Percentiles rank a stretch among this genome's conserved stretches.
phyloP scores from a whole-genome alignment of 257 asterid species.

The Henckelia pumila region DNA sequence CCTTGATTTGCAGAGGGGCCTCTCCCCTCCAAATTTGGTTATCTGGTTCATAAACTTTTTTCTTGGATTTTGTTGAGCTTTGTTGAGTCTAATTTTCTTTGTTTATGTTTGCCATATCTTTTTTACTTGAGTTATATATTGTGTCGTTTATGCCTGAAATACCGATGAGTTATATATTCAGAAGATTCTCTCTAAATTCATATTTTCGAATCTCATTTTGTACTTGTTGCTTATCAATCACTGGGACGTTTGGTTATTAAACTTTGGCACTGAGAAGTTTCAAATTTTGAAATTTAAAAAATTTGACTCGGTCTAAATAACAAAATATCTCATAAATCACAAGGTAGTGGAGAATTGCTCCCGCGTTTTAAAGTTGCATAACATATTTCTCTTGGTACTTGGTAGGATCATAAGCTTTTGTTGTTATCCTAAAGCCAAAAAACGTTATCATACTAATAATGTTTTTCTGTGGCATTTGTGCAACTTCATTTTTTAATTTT shows the following conservation, averaged over 20 bases:
- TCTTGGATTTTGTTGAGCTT: slow-evolving; percentile 35
- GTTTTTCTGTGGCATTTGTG: not conserved
- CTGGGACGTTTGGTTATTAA: too few relatives aligned
- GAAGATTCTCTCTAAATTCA: too few relatives aligned
- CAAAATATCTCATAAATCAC: too few relatives aligned
- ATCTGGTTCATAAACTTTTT: slow-evolving; percentile 31
- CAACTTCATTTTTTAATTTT: not conserved
- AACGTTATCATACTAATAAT: not conserved
- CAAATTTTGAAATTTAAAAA: too few relatives aligned
- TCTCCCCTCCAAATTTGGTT: slow-evolving; percentile 30
- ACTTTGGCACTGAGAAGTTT: too few relatives aligned
- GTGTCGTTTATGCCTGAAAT: slow-evolving; percentile 1
- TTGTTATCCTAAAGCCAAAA: not conserved
- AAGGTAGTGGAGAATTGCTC: not conserved
- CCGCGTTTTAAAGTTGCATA: not conserved
- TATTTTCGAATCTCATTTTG: not conserved
- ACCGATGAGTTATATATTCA: too few relatives aligned
- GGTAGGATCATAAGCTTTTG: slow-evolving; percentile 12
- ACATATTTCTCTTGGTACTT: not conserved
- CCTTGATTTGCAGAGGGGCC: slow-evolving; percentile 25
- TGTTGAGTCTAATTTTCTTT: slow-evolving; percentile 22
- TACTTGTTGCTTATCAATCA: too few relatives aligned
- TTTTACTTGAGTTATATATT: not conserved
- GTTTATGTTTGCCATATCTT: not conserved
- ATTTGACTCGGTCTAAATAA: too few relatives aligned